phyloP scores from a whole-genome alignment of 371 early-diverging fungal species.

The Quaeritorhiza haematococci region DNA sequence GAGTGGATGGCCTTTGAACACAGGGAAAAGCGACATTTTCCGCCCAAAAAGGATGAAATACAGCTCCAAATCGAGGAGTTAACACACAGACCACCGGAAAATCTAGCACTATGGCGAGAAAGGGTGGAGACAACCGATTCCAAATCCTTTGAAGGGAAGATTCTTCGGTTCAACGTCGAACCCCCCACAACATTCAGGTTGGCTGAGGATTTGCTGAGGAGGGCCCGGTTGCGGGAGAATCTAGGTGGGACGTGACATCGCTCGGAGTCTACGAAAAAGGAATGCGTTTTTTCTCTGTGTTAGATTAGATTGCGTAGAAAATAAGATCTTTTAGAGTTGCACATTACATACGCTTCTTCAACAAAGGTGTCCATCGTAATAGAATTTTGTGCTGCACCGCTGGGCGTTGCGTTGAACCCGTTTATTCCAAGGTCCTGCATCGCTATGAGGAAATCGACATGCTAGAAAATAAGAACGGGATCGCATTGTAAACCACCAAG shows the following conservation, averaged over 20 bases:
- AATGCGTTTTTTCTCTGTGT: neutral
- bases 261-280: neutral
- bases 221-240: neutral
- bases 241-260: neutral
- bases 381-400: conserved; percentile 19
- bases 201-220: neutral
- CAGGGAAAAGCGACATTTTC: neutral
- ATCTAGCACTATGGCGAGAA: neutral
- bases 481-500: too few relatives aligned
- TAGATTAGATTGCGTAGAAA: neutral
- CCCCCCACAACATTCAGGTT: neutral
- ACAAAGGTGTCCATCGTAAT: conserved; percentile 28
- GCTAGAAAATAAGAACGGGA: too few relatives aligned
- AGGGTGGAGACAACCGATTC: neutral
- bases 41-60: neutral
- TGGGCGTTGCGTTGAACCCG: conserved; percentile 22
- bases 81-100: neutral
- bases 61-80: neutral
- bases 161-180: too few relatives aligned
- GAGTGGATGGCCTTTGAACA: neutral
- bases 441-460: conserved; percentile 14
- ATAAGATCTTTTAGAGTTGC: neutral
- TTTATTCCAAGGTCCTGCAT: conserved; percentile 28
- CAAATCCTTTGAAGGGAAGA: too few relatives aligned
- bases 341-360: conserved; percentile 29